These are phyloP conservation scores for Jatropha curcas DNA, from an alignment of 345 rosid species.

Conservation along the genomic window DNA sequence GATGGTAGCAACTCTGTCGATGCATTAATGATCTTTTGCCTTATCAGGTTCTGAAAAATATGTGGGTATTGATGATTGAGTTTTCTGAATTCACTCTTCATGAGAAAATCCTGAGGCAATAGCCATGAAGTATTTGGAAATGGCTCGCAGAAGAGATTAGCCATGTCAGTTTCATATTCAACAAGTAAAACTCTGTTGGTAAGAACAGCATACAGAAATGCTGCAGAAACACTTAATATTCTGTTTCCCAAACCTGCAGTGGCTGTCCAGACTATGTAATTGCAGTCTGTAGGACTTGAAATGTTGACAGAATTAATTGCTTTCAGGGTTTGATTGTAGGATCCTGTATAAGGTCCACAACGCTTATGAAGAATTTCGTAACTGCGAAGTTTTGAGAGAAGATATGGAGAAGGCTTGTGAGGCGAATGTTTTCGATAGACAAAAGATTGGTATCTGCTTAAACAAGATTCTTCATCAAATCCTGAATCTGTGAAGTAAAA, in stretches of 20 bases:
- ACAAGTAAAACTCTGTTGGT: conserved; percentile 29
- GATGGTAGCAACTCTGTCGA: background rate
- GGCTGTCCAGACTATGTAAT: conserved; percentile 18
- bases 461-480: conserved; percentile 26
- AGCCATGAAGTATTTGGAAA: conserved; percentile 26
- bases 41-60: background rate
- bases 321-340: conserved; percentile 23
- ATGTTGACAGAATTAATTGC: conserved; percentile 17
- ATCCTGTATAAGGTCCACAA: conserved; percentile 29
- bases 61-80: no score
- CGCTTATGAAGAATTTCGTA: conserved; percentile 35
- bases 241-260: conserved; percentile 24
- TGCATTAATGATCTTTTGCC: background rate
- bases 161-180: conserved; percentile 16
- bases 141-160: conserved; percentile 29
- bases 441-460: conserved; percentile 23
- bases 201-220: conserved; percentile 25
- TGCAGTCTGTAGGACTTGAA: conserved; percentile 26
- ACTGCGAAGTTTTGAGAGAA: conserved; percentile 25
- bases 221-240: conserved; percentile 22
- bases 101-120: conserved; percentile 17
- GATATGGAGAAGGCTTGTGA: conserved; percentile 29
- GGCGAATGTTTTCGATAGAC: conserved; percentile 21
- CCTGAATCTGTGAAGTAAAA: conserved; percentile 10
- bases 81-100: background rate